These are phyloP conservation scores for Trametes cingulata DNA, from an alignment of 768 basidiomycete genomes.

Conservation along the genomic window DNA sequence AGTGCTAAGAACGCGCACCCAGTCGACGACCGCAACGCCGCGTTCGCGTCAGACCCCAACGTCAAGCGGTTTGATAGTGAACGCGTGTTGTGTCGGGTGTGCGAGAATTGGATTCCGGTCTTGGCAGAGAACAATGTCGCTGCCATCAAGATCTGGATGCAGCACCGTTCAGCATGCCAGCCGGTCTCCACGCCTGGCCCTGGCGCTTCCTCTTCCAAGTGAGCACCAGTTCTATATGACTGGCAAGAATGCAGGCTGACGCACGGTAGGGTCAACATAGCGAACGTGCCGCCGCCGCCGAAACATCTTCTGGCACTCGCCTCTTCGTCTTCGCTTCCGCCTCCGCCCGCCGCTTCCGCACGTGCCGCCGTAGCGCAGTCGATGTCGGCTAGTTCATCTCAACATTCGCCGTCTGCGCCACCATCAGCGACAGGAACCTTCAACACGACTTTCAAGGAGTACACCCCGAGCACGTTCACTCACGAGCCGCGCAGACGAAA, in stretches of 20 bases:
- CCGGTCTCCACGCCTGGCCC: constrained; percentile 31
- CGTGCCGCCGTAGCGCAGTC: constrained; percentile 13
- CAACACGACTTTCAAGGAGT: constrained; percentile 51
- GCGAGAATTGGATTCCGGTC: constrained; percentile 67
- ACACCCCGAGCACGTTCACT: constrained; percentile 57
- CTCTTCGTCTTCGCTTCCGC: constrained; percentile 31
- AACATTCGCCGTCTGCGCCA: background rate
- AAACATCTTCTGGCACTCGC: constrained; percentile 36
- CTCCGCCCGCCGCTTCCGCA: constrained; percentile 15
- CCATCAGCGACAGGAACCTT: constrained; percentile 5
- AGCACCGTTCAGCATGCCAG: constrained; percentile 60
- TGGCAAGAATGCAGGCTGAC: background rate
- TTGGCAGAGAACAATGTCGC: constrained; percentile 58
- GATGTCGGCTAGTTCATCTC: constrained; percentile 2
- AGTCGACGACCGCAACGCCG: constrained; percentile 57
- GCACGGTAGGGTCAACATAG: constrained; percentile 21
- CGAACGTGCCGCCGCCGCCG: constrained; percentile 35
- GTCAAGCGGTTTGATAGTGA: constrained; percentile 78
- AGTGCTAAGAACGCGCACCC: constrained; percentile 41
- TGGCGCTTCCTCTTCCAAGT: constrained; percentile 19
- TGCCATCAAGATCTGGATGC: constrained; percentile 66
- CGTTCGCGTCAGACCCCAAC: constrained; percentile 65
- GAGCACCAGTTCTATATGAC: background rate
- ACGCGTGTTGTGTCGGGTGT: constrained; percentile 66
- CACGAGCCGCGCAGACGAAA: constrained; percentile 73